Evolutionary conservation across 1,284 basidiomycete genomes (phyloP), one percentile per base, ranked within the genome.

Genomic region (Puccinia hordei): DNA sequence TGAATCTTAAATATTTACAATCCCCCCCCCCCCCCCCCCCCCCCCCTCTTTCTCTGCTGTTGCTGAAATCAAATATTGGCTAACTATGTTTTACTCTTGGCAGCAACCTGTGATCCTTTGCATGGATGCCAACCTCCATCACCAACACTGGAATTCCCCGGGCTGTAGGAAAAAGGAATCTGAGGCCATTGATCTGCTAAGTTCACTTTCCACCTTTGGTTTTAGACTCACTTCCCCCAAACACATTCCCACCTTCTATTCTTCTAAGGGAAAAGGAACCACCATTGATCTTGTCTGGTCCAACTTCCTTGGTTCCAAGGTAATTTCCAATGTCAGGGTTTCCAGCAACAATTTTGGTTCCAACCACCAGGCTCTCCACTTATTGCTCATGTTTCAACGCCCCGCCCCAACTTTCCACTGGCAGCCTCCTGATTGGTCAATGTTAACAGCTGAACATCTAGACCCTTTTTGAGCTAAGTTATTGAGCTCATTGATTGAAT

Each of bases 1-100:
- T 9, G 15, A 15, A 4, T 66, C 33, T n/a, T 66, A 6, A 66
- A 66, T 66, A 22, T 38, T 9, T 74, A 74, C 27, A 74, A 74
- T 55, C 73, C 73, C 13, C 53, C 73, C 9, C 15, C n/a, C 41
- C 22, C 53, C 73, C 73, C 73, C 13, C 73, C 73, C 73, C 13
- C 53, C 73, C 9, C 15, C n/a, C 41, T 38, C 53, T 10, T 61
- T 74, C 19, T 13, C 13, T 24, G 9, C 30, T 9, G 33, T 74
- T 2, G 22, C 3, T 3, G 15, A n/a, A 44, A 22, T 74, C n/a
- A 17, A 38, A n/a, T 1, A 17, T 2, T 59, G 73, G 51, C 73
- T 74, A 27, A 46, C 33, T 4, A 13, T 4, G 1, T 33, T 38
- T 44, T 33, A 57, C 27, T 41, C 53, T 6, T 19, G n/a, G 2